Conservation (phyloP, 129 eudicot species). For the Helianthus tuberosus region DNA sequence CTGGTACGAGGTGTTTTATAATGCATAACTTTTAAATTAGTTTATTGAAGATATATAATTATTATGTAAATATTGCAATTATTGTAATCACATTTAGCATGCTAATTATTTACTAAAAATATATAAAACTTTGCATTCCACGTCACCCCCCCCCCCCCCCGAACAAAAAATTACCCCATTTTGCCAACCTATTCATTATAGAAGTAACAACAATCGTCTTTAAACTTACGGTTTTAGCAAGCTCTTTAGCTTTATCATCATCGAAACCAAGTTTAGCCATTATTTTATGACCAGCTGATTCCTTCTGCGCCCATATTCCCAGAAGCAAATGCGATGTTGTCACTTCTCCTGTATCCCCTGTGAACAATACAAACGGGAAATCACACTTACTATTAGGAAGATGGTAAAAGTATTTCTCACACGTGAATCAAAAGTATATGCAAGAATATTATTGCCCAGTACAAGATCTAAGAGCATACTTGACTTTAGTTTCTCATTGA, state of each 20-base stretch:
- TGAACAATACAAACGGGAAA: background rate
- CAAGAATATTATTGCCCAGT: constrained; percentile 10
- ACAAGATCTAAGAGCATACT: constrained; percentile 41
- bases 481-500: constrained; percentile 80
- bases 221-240: constrained; percentile 73
- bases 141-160: background rate
- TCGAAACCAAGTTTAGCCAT: constrained; percentile 70
- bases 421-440: constrained; percentile 10
- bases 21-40: background rate
- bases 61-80: background rate
- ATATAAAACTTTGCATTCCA: background rate
- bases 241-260: constrained; percentile 76
- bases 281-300: constrained; percentile 71
- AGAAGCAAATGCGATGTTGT: constrained; percentile 71
- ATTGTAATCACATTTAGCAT: background rate
- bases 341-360: constrained; percentile 95
- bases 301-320: constrained; percentile 76
- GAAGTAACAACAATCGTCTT: background rate
- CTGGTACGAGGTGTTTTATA: background rate
- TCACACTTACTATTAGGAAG: background rate
- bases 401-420: background rate
- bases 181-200: constrained; percentile 8
- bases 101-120: background rate
- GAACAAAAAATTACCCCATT: background rate
- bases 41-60: background rate